Base-by-base conservation (phyloP, 2,329 filamentous ascomycete genomes). In the Calonectria montana region DNA sequence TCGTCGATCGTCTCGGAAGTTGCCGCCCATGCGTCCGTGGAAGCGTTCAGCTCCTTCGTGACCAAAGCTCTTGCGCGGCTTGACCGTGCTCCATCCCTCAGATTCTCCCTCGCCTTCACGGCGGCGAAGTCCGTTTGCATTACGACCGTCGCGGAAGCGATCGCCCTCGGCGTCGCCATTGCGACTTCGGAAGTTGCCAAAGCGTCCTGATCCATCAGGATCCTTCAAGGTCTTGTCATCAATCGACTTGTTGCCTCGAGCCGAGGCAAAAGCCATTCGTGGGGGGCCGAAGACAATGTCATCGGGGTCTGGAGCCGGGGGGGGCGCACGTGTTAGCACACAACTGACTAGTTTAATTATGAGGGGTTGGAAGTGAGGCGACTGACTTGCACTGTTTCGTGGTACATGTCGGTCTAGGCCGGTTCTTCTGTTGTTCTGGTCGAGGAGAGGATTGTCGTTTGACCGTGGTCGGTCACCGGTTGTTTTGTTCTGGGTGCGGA, bases 231-330 rank as follows among this genome's bases (percentile, higher is more conserved):
- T 80, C 76, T 90, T 91, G 31, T 92, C 88, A 31, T 91, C 89
- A 62, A 87, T 84, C 16, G 84, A 83, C 71, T 88, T 86, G 65
- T 83, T 82, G 27, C 90, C 86, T 70, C 93, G 94, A 25, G 93
- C 90, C 1, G 95, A 97, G 65, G 94, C 91, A 83, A 98, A 98
- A 53, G 91, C 91, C 57, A 91, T 94, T 82, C 94, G 94, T 2
- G 95, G 94, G 23, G 95, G 95, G 16, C 94, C 95, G 70, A 98
- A 93, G 70, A 97, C 89, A 70, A 97, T 93, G 75, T 97, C 95
- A 78, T 97, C 96, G 79, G 90, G 86, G 81, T 90, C 91, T 93
- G 39, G 12, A 53, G 35, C 31, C 31, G 10, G 37, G 61, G 61
- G 37, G 39, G 66, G 57, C 48, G 71, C 61, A 67, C 31, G 50